A percentile compares a stretch with the other conserved stretches of the same genome.
phyloP scores from a whole-genome alignment of 805 yeast species.

The Candida loeiensis region DNA sequence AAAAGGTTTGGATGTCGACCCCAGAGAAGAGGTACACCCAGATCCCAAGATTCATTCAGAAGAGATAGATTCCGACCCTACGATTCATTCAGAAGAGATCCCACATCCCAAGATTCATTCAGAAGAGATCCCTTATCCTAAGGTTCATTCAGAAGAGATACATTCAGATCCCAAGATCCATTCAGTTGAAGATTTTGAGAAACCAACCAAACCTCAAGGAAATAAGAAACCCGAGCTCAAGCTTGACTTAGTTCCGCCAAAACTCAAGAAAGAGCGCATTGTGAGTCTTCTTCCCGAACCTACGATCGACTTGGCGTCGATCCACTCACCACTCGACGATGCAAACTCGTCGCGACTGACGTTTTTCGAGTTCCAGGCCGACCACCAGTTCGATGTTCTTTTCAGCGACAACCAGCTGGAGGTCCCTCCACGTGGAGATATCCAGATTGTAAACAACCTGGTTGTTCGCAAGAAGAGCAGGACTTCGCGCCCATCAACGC shows the following conservation, averaged over 20 bases:
- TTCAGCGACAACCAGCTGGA: slow-evolving; percentile 19
- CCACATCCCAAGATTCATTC: no score
- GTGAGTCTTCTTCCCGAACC: slow-evolving; percentile 13
- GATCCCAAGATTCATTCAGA: no score
- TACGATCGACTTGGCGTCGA: slow-evolving; percentile 10
- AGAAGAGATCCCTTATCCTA: no score
- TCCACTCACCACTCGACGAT: background rate
- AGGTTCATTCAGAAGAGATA: no score
- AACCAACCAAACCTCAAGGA: no score
- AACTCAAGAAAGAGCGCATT: slow-evolving; percentile 6
- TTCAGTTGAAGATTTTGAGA: no score
- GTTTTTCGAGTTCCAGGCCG: slow-evolving; percentile 2
- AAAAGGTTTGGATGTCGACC: no score
- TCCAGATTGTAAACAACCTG: slow-evolving; percentile 10
- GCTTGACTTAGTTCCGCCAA: background rate
- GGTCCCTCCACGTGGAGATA: slow-evolving; percentile 25
- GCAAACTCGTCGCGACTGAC: background rate
- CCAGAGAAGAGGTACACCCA: no score
- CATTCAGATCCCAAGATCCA: no score
- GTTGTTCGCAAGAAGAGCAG: background rate
- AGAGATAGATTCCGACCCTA: no score
- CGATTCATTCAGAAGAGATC: no score
- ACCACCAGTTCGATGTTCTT: slow-evolving; percentile 15
- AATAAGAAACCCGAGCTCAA: no score
- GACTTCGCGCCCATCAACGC: slow-evolving; percentile 2